phyloP scores from a whole-genome alignment of 257 asterid genomes.

The Nicotiana attenuata region DNA sequence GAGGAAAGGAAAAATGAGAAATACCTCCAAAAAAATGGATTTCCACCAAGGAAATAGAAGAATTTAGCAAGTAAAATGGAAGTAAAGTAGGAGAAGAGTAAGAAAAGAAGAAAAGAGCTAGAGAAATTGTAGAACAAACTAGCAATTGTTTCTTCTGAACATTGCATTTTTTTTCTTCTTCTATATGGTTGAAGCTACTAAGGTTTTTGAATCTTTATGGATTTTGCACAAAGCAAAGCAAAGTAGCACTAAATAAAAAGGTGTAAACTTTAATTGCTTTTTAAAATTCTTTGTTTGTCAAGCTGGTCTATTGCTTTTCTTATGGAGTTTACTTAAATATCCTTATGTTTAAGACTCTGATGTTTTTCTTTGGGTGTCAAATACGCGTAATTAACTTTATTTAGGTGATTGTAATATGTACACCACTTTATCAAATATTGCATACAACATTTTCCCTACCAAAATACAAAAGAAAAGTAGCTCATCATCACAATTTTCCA shows the following conservation, averaged over 20 bases:
- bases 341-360: background rate
- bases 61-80: slow-evolving; percentile 60
- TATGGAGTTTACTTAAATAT: slow-evolving; percentile 17
- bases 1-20: background rate
- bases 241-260: slow-evolving; percentile 38
- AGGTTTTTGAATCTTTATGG: slow-evolving; percentile 25
- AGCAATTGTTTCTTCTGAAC: slow-evolving; percentile 51
- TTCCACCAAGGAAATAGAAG: slow-evolving; percentile 70
- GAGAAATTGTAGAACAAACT: slow-evolving; percentile 78
- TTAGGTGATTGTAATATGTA: background rate
- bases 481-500: too few relatives aligned
- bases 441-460: background rate
- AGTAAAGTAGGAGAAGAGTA: slow-evolving; percentile 72
- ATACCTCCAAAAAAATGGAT: slow-evolving; percentile 61
- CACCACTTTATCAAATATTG: background rate
- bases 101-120: slow-evolving; percentile 55
- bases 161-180: slow-evolving; percentile 59
- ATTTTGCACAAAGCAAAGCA: slow-evolving; percentile 35
- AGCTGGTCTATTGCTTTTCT: slow-evolving; percentile 16
- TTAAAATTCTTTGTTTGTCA: slow-evolving; percentile 22
- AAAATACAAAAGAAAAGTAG: too few relatives aligned
- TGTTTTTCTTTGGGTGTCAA: background rate
- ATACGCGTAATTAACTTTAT: background rate
- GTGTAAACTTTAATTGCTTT: slow-evolving; percentile 50
- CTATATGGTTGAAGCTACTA: slow-evolving; percentile 4